Base-by-base conservation (phyloP, 2,329 filamentous ascomycete species). In the Phyllosticta citribraziliensis region DNA sequence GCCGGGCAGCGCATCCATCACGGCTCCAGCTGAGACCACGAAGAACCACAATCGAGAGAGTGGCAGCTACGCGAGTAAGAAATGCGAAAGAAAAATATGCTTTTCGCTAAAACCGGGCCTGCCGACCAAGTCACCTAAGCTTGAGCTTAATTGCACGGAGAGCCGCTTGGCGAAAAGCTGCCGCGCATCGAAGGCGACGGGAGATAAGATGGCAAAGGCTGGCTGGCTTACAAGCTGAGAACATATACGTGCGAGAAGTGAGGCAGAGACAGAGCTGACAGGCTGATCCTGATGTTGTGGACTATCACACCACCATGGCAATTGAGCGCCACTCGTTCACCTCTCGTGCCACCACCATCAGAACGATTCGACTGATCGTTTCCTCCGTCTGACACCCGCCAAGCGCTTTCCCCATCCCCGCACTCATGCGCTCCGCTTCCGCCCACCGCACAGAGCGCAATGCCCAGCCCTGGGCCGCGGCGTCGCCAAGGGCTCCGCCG, bases 401-500 rank as follows among this genome's bases (percentile, higher is more conserved):
- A 60, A 60, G 57, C 9, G 10, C 55, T 9, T 25, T 9, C 5
- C 57, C 50, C 14, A 19, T 24, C 52, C 33, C 52, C 22, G 30
- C 35, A 24, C 52, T 40, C 19, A 52, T 52, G 33, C 52, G 33
- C 55, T 47, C 55, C 55, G 12, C 22, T 22, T 19, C 56, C 56
- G 47, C 40, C 40, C 40, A 47, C 17, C 17, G 40, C 14, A 47
- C 40, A 47, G 40, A 47, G 40, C 40, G 40, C 40, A 47, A 17
- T 17, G 40, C 40, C 40, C 40, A 47, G 40, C 40, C 40, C 40
- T 40, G 40, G 40, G 14, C 40, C 17, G 40, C 24, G 35, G 24
- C 50, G n/a, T 19, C 58, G 58, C 58, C 58, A 20, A 60, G 58
- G 51, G 53, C 58, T 60, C 58, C 58, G 58, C 58, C 58, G 58